Evolutionary conservation across 2,329 filamentous ascomycete species (phyloP).

Genomic region (Talaromyces albobiverticillius): DNA sequence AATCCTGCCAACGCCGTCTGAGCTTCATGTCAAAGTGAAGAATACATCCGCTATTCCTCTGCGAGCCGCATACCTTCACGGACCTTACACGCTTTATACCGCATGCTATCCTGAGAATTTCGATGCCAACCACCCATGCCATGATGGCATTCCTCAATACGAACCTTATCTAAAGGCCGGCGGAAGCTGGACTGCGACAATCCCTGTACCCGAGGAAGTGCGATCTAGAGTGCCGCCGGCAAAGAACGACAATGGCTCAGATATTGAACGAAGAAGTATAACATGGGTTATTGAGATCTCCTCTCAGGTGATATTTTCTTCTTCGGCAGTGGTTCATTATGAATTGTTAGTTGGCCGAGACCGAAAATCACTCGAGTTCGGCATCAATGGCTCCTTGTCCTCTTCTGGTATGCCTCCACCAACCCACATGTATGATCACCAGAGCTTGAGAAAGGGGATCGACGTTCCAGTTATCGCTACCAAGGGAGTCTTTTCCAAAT

Average conservation of each 20-base stretch:
- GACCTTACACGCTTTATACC: conserved; percentile 86
- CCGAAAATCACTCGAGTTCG: conserved; percentile 73
- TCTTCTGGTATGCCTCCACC: conserved; percentile 52
- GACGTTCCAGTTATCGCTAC: conserved; percentile 61
- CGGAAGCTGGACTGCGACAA: conserved; percentile 75
- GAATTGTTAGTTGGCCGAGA: conserved; percentile 85
- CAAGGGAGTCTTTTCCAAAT: conserved; percentile 80
- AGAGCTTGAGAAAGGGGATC: conserved; percentile 58
- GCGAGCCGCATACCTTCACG: conserved; percentile 92
- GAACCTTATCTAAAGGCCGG: conserved; percentile 96
- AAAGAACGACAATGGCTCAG: conserved; percentile 31
- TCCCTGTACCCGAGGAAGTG: conserved; percentile 76
- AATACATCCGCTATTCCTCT: conserved; percentile 89
- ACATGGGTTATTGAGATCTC: conserved; percentile 90
- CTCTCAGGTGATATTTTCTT: conserved; percentile 92
- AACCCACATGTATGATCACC: conserved; percentile 73
- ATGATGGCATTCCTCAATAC: conserved; percentile 76
- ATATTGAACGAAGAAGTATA: conserved; percentile 52
- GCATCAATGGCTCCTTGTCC: conserved; percentile 55
- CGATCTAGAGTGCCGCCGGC: conserved; percentile 44
- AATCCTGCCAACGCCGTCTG: conserved; percentile 79
- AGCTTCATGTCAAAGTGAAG: conserved; percentile 81
- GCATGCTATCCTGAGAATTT: conserved; percentile 81
- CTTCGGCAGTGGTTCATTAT: conserved; percentile 80
- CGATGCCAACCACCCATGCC: conserved; percentile 75